Base-by-base conservation (phyloP, 176 grass and related monocot species). In the Chrysopogon serrulatus region DNA sequence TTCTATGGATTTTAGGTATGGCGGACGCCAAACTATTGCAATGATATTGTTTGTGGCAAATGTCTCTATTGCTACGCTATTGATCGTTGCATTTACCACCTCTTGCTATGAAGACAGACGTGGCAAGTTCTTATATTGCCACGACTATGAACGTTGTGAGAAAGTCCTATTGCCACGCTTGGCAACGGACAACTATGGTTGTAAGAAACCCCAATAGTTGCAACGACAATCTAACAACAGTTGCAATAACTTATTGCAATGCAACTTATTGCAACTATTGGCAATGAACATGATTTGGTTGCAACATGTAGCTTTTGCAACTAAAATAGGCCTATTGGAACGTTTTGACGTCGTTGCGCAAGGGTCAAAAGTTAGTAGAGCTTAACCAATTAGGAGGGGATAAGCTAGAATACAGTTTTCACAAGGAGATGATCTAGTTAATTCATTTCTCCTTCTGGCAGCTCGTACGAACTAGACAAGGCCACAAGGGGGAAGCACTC, bases 321-420 rank as follows among this genome's bases (percentile, higher is more conserved):
- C n/a, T n/a, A n/a, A n/a, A n/a, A n/a, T n/a, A n/a, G n/a, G n/a
- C n/a, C n/a, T n/a, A n/a, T n/a, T n/a, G n/a, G n/a, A n/a, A n/a
- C n/a, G n/a, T n/a, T n/a, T n/a, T n/a, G n/a, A n/a, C n/a, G n/a
- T n/a, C n/a, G n/a, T n/a, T n/a, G n/a, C n/a, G n/a, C n/a, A n/a
- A n/a, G n/a, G n/a, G n/a, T n/a, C n/a, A n/a, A n/a, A n/a, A n/a
- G n/a, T n/a, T n/a, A n/a, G n/a, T n/a, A n/a, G n/a, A 70, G 60
- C 73, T 41, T 87, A 84, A 83, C 51, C 4, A 87, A 82, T 76
- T 79, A 21, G 26, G 73, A 10, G 24, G 39, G 36, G 89, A 90
- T 90, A 87, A 90, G 19, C 42, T 90, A 87, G 2, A 80, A 84
- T 84, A 90, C 76, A 27, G 89, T 34, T 90, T 24, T 32, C 26